phyloP scores from a whole-genome alignment of 768 basidiomycete species.

The Leccinum variicolor region DNA sequence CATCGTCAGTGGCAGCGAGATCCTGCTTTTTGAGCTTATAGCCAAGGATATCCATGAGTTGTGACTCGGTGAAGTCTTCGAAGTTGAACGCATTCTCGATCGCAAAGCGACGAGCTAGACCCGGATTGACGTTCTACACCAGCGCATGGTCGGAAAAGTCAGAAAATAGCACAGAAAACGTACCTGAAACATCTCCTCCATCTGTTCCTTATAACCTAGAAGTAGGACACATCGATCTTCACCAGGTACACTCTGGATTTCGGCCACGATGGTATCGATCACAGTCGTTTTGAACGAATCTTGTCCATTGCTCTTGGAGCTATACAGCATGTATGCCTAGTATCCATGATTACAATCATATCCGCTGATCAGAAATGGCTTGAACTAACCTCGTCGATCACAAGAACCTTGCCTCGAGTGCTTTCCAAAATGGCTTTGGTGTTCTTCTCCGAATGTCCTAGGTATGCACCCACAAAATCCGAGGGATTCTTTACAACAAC shows the following conservation, averaged over 20 bases:
- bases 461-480: conserved; percentile 57
- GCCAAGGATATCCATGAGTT: conserved; percentile 51
- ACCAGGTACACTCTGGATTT: conserved; percentile 64
- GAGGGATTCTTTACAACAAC: conserved; percentile 67
- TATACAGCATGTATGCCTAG: conserved; percentile 48
- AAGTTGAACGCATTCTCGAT: conserved; percentile 71
- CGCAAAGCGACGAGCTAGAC: conserved; percentile 60
- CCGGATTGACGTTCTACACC: conserved; percentile 64
- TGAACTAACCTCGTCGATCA: conserved; percentile 60
- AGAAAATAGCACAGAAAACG: background rate
- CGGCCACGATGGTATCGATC: conserved; percentile 72
- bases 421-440: conserved; percentile 61
- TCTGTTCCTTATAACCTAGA: conserved; percentile 62
- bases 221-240: conserved; percentile 69
- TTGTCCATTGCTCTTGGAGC: conserved; percentile 29
- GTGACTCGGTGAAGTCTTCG: conserved; percentile 55
- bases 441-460: conserved; percentile 61
- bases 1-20: conserved; percentile 51
- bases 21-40: conserved; percentile 57
- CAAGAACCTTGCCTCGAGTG: conserved; percentile 61
- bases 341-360: background rate
- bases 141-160: background rate
- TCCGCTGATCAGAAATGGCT: conserved; percentile 8
- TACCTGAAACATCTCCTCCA: conserved; percentile 75
- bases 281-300: conserved; percentile 65